Evolutionary conservation across 1,284 basidiomycete genomes (phyloP).

Genomic region (Malassezia furfur): DNA sequence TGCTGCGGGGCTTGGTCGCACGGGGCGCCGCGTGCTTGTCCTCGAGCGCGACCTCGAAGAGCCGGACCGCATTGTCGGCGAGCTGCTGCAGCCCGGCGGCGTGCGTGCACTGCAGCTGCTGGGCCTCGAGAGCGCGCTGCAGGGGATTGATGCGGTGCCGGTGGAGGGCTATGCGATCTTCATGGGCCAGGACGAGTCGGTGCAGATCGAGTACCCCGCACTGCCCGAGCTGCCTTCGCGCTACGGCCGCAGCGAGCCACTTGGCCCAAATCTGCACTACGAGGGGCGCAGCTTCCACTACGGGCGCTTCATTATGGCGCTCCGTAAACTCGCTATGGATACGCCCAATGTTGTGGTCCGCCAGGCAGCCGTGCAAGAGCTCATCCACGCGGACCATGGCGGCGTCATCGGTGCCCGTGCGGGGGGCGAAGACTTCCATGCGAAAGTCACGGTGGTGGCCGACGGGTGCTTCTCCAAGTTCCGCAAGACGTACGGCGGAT

Average conservation of each 20-base stretch:
- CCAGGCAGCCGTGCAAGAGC: slow-evolving; percentile 36
- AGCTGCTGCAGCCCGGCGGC: slow-evolving; percentile 89
- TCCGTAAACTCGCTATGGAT: slow-evolving; percentile 61
- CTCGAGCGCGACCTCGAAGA: slow-evolving; percentile 65
- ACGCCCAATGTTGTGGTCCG: slow-evolving; percentile 29
- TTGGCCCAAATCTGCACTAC: slow-evolving; percentile 42
- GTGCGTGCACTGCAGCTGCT: slow-evolving; percentile 67
- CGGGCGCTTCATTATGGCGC: slow-evolving; percentile 74
- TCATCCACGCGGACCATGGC: slow-evolving; percentile 25
- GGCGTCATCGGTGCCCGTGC: slow-evolving; percentile 28
- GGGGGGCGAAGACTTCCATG: slow-evolving; percentile 50
- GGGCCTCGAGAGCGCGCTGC: slow-evolving; percentile 63
- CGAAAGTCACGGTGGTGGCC: slow-evolving; percentile 74
- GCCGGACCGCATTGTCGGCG: slow-evolving; percentile 94
- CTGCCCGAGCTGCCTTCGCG: slow-evolving; percentile 15
- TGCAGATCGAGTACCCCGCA: slow-evolving; percentile 79
- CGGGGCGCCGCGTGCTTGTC: slow-evolving; percentile 52
- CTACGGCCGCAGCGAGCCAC: slow-evolving; percentile 21
- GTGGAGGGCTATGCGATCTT: slow-evolving; percentile 81
- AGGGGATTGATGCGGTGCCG: slow-evolving; percentile 77
- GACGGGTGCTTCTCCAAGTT: slow-evolving; percentile 93
- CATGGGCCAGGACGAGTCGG: slow-evolving; percentile 54
- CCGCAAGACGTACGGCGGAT: slow-evolving; percentile 53
- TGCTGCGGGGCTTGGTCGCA: slow-evolving; percentile 37
- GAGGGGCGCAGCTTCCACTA: slow-evolving; percentile 81